These are phyloP conservation scores for Yamadazyma ubonensis DNA, from an alignment of 805 yeast species.

Conservation along the genomic window DNA sequence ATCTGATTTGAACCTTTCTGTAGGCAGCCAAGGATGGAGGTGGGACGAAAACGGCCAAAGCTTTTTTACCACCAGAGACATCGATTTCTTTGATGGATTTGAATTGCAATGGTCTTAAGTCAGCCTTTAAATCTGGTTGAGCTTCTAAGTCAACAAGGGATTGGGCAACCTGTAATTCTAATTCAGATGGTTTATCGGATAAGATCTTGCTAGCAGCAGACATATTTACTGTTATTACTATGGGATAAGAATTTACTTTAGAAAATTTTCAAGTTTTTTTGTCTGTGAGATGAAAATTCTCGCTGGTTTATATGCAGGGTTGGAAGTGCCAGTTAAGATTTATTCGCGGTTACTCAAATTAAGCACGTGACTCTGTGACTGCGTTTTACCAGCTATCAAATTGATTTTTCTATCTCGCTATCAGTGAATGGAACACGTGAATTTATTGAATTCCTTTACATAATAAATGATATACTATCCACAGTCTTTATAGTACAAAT, in stretches of 20 bases:
- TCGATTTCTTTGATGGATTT: conserved; percentile 98
- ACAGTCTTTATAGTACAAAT: too few relatives aligned
- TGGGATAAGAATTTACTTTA: conserved; percentile 7
- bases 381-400: too few relatives aligned
- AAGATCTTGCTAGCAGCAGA: conserved; percentile 97
- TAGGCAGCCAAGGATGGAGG: conserved; percentile 87
- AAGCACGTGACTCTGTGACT: conserved; percentile 16
- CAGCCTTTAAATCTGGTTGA: conserved; percentile 96
- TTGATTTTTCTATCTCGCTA: neutral
- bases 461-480: too few relatives aligned
- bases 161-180: conserved; percentile 99
- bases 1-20: conserved; percentile 97
- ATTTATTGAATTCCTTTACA: too few relatives aligned
- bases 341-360: neutral
- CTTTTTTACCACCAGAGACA: conserved; percentile 97
- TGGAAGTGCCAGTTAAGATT: neutral
- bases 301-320: conserved; percentile 4
- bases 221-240: conserved; percentile 48
- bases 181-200: conserved; percentile 94
- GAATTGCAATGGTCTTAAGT: conserved; percentile 97
- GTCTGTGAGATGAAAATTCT: conserved; percentile 9
- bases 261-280: conserved; percentile 15
- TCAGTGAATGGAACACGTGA: too few relatives aligned
- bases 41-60: conserved; percentile 97
- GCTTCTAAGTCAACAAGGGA: conserved; percentile 96